A percentile compares a stretch with the other conserved stretches of the same genome.
Conservation (phyloP, 768 basidiomycete genomes). For the Amanita rubescens region DNA sequence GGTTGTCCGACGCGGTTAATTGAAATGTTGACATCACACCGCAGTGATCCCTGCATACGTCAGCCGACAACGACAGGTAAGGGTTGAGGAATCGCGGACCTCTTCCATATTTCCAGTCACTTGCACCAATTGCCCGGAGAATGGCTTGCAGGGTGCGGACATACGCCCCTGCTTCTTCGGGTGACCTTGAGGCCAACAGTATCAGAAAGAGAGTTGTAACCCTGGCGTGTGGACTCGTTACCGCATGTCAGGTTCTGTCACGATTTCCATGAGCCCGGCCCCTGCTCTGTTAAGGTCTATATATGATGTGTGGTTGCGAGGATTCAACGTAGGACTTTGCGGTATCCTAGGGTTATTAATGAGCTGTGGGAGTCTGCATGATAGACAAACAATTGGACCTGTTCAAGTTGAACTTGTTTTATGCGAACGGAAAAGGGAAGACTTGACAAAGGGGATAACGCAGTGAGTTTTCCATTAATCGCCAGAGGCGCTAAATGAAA, state of each 20-base stretch:
- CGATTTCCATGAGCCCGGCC: constrained; percentile 88
- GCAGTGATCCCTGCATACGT: constrained; percentile 68
- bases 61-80: neutral
- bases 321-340: constrained; percentile 72
- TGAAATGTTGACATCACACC: constrained; percentile 95
- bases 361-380: constrained; percentile 3
- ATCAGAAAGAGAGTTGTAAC: no score
- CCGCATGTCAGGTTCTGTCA: constrained; percentile 90
- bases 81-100: constrained; percentile 31
- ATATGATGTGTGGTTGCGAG: constrained; percentile 40
- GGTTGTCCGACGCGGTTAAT: constrained; percentile 59
- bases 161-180: constrained; percentile 88
- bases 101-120: constrained; percentile 98
- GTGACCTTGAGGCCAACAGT: constrained; percentile 35
- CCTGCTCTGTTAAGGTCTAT: constrained; percentile 93
- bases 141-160: constrained; percentile 77
- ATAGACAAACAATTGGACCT: constrained; percentile 40
- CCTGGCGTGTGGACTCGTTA: constrained; percentile 23
- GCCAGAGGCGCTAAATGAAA: constrained; percentile 66
- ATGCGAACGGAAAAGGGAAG: constrained; percentile 67
- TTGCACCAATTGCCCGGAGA: constrained; percentile 76
- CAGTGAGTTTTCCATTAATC: constrained; percentile 41
- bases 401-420: constrained; percentile 93
- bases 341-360: constrained; percentile 58
- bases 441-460: constrained; percentile 36